Percentiles rank a stretch among this genome's conserved stretches.
phyloP scores from a whole-genome alignment of 2,329 filamentous ascomycete genomes.

The Trichothecium roseum region DNA sequence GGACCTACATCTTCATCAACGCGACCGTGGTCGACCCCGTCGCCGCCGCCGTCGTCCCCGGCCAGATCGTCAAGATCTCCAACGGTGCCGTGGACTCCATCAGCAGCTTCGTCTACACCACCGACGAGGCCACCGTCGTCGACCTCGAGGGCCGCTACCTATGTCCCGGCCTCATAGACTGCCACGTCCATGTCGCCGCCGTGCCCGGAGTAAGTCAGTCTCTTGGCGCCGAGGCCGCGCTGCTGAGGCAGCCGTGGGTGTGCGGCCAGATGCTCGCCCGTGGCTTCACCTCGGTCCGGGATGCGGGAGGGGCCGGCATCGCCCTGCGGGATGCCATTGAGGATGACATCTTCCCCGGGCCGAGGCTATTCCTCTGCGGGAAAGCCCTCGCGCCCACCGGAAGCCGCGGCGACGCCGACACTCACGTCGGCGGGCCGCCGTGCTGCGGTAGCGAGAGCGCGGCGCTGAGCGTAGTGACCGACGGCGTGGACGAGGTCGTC shows the following conservation, averaged over 20 bases:
- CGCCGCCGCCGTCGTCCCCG: slow-evolving; percentile 17
- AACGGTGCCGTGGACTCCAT: slow-evolving; percentile 22
- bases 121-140: slow-evolving; percentile 6
- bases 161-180: slow-evolving; percentile 22
- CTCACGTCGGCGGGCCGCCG: slow-evolving; percentile 14
- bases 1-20: slow-evolving; percentile 26
- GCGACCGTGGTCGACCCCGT: slow-evolving; percentile 31
- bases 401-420: slow-evolving; percentile 39
- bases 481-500: slow-evolving; percentile 45
- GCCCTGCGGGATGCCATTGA: slow-evolving; percentile 47
- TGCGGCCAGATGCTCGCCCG: slow-evolving; percentile 38
- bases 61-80: slow-evolving; percentile 20
- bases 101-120: no score
- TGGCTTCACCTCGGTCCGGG: slow-evolving; percentile 50
- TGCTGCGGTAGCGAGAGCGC: slow-evolving; percentile 28
- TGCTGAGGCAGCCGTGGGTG: slow-evolving; percentile 36
- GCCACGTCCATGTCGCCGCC: slow-evolving; percentile 20
- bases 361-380: slow-evolving; percentile 42
- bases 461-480: slow-evolving; percentile 32
- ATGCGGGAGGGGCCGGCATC: slow-evolving; percentile 44
- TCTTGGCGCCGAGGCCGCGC: slow-evolving; percentile 21
- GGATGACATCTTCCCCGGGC: slow-evolving; percentile 43
- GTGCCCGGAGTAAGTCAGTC: slow-evolving; percentile 17
- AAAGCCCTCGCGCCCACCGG: slow-evolving; percentile 45
- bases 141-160: slow-evolving; percentile 19